phyloP scores from a whole-genome alignment of 2,329 filamentous ascomycete genomes.

The Diaporthe citriasiana region DNA sequence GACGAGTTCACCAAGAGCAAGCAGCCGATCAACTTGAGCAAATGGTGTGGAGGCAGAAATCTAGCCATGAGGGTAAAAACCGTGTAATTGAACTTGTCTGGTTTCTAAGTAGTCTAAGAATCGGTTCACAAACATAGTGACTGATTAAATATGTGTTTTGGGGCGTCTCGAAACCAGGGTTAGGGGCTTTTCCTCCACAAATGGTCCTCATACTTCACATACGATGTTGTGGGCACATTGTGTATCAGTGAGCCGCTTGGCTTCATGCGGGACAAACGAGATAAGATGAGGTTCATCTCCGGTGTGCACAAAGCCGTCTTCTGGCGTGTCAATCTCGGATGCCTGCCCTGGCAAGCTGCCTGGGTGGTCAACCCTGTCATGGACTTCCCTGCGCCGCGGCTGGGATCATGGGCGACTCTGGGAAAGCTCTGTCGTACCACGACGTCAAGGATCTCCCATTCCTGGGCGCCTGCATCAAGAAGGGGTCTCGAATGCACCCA shows the following conservation, averaged over 20 bases:
- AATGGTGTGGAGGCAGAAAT: no score
- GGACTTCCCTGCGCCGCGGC: neutral
- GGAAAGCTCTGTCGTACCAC: neutral
- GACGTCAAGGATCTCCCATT: conserved; percentile 1
- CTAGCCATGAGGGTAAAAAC: no score
- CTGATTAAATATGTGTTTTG: no score
- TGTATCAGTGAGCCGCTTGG: conserved; percentile 14
- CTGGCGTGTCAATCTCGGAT: neutral
- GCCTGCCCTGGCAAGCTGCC: neutral
- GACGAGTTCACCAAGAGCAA: neutral
- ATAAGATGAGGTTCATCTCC: neutral
- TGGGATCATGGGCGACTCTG: neutral
- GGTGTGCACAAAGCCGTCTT: conserved; percentile 1
- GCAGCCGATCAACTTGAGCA: neutral
- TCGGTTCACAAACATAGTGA: no score
- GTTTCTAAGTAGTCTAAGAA: no score
- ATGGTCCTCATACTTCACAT: conserved; percentile 15
- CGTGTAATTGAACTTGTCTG: no score
- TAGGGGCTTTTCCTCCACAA: no score
- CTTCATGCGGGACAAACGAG: neutral
- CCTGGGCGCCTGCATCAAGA: neutral
- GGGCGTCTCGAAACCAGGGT: no score
- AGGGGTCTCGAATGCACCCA: conserved; percentile 1
- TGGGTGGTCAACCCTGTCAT: neutral
- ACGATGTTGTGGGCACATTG: neutral